Evolutionary conservation across 108 stramenopile species (phyloP).

Genomic region (Cyclostephanos invisitatus): DNA sequence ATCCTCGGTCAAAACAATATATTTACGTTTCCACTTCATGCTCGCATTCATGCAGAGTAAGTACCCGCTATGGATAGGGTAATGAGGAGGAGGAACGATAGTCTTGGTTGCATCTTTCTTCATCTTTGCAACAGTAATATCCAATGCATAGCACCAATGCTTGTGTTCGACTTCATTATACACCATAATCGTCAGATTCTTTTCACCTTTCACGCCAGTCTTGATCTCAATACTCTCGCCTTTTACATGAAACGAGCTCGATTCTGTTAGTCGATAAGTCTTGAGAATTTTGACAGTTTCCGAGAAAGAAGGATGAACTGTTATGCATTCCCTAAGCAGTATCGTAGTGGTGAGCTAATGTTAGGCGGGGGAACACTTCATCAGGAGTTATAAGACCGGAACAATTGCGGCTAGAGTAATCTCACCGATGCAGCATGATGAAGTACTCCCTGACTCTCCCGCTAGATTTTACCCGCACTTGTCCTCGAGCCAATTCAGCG

Average conservation of each 20-base stretch:
- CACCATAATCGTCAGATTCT: conserved; percentile 19
- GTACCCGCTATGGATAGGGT: conserved; percentile 29
- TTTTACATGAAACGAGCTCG: conserved; percentile 22
- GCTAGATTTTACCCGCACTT: conserved; percentile 24
- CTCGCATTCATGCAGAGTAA: conserved; percentile 16
- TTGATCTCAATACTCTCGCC: conserved; percentile 31
- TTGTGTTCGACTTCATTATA: conserved; percentile 32
- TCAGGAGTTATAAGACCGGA: background rate
- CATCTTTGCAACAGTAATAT: conserved; percentile 13
- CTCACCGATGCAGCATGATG: conserved; percentile 39
- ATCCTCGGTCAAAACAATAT: conserved; percentile 34
- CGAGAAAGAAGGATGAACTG: conserved; percentile 31
- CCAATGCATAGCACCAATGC: conserved; percentile 28
- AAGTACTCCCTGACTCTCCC: conserved; percentile 34
- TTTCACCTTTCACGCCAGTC: conserved; percentile 22
- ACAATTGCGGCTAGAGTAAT: too few species aligned
- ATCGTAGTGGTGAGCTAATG: background rate
- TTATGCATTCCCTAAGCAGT: conserved; percentile 31
- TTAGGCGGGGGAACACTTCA: background rate
- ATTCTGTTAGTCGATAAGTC: conserved; percentile 18
- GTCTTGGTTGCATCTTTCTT: conserved; percentile 16
- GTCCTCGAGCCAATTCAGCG: conserved; percentile 21
- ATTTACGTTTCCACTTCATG: conserved; percentile 37
- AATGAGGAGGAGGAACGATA: conserved; percentile 27
- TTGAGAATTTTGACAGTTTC: conserved; percentile 23